Evolutionary conservation across 73 alveolate genomes (phyloP), one percentile per base, ranked within the genome.

Genomic region (Paramecium octaurelia): DNA sequence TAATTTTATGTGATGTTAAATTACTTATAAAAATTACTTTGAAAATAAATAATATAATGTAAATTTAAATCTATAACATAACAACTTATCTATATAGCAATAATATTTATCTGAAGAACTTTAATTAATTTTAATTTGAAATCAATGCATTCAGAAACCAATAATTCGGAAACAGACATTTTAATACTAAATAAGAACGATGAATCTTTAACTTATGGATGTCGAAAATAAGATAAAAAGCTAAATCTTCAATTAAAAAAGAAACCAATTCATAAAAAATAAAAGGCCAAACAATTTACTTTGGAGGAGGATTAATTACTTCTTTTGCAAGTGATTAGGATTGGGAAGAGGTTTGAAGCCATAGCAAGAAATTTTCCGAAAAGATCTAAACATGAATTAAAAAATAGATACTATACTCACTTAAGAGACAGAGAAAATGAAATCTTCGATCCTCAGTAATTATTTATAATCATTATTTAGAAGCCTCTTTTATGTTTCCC

Each of bases 341-440:
- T 31, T 2, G 84, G 84, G 27, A 64, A 64, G 46, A 64, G 84
- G n/a, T 64, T 64, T 64, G 84, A 64, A 64, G 84, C 84, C 1
- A 64, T 64, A 1, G 84, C 84, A 64, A 64, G 46, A 5, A 64
- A 27, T 31, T 64, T 64, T 64, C 84, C 84, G 1, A 64, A 8
- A 64, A 64, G 84, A 64, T 64, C 84, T 12, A 64, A 64, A n/a
- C 84, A 64, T 64, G 84, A 64, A 64, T 20, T 64, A 6, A 64
- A 64, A 64, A 64, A 64, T 64, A 64, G 84, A 64, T 64, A 64
- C 14, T 64, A 64, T 24, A 64, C 84, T 27, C 4, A 23, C 48
- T 64, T 64, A 64, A 64, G 46, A 64, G 42, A 64, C 31, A 21
- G 84, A 64, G 84, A 64, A 34, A 64, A 64, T 24, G 84, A 64